Conservation (phyloP, 2,329 filamentous ascomycete genomes). For the Calonectria leucothoes region DNA sequence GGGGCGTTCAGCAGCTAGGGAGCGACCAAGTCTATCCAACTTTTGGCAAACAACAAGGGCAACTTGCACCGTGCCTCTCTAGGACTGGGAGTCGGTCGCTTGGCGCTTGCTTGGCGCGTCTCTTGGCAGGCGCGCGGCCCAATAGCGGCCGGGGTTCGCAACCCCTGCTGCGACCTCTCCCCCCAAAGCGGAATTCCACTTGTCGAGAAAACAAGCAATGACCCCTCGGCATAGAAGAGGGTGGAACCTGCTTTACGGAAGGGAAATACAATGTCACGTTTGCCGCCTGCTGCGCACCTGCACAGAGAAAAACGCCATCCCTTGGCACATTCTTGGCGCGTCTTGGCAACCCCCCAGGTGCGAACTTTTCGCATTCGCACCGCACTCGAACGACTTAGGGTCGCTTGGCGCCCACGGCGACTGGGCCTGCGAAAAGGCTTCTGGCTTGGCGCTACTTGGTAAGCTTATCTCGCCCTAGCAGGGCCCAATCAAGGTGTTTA, state of each 20-base stretch:
- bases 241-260: constrained; percentile 7
- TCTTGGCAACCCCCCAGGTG: constrained; percentile 29
- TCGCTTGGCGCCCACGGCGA: background rate
- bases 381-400: constrained; percentile 32
- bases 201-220: background rate
- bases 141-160: background rate
- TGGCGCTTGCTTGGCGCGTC: constrained; percentile 26
- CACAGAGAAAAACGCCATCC: constrained; percentile 7
- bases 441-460: constrained; percentile 28
- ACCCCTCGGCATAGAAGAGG: constrained; percentile 2
- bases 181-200: constrained; percentile 4
- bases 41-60: background rate
- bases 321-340: constrained; percentile 27
- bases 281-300: constrained; percentile 12
- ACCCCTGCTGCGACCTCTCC: background rate
- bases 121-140: constrained; percentile 24
- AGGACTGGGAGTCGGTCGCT: constrained; percentile 25
- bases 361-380: background rate
- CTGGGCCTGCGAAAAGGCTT: constrained; percentile 36
- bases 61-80: background rate
- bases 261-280: background rate
- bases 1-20: background rate
- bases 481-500: constrained; percentile 22
- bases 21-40: background rate
- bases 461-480: constrained; percentile 38